Evolutionary conservation across 345 rosid genomes (phyloP).

Genomic region (Euphorbia tirucalli): DNA sequence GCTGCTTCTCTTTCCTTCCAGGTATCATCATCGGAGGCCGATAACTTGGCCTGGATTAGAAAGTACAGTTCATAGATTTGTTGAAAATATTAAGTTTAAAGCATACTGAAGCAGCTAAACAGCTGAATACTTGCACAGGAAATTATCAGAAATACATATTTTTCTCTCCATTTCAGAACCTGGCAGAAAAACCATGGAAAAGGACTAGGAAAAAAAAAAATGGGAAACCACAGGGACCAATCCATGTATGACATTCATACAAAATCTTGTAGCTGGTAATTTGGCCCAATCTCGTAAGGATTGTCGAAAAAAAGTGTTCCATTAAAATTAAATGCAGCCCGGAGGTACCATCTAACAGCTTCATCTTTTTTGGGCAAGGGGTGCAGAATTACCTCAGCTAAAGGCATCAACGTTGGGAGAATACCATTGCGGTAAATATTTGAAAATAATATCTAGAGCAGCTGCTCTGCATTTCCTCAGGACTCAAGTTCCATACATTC

Average conservation of each 20-base stretch:
- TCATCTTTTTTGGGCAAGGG: not conserved
- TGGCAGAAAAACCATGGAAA: not conserved
- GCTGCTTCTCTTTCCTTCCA: too few species aligned
- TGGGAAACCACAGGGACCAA: not conserved
- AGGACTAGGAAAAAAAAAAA: not conserved
- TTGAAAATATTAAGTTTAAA: too few species aligned
- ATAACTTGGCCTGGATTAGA: too few species aligned
- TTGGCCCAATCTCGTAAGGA: not conserved
- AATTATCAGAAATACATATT: too few species aligned
- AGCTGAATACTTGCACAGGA: not conserved
- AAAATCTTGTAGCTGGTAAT: too few species aligned
- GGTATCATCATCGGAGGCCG: too few species aligned
- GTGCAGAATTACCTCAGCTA: not conserved
- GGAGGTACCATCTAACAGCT: not conserved
- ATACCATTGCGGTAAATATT: not conserved
- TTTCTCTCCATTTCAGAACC: not conserved
- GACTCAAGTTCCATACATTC: constrained; percentile 6
- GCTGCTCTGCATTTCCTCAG: constrained; percentile 10
- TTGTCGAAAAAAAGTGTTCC: not conserved
- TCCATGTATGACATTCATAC: too few species aligned
- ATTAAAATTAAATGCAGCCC: not conserved
- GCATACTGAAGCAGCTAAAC: too few species aligned
- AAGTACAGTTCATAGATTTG: too few species aligned
- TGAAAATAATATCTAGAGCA: constrained; percentile 1
- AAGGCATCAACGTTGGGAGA: too few species aligned